These are phyloP conservation scores for Primulina eburnea DNA, from an alignment of 257 asterid species.

Conservation along the genomic window DNA sequence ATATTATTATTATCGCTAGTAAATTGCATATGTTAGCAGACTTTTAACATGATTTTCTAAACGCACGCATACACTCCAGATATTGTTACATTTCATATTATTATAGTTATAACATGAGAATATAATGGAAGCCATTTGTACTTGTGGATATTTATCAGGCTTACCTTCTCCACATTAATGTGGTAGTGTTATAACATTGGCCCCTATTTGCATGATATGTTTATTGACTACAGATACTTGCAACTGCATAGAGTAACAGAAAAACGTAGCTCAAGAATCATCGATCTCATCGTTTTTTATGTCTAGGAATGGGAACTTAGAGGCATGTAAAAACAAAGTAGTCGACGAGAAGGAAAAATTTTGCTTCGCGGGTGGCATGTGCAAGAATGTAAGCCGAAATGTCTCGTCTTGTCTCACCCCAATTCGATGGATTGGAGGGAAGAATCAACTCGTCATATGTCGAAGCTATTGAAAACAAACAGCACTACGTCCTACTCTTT, in stretches of 20 bases:
- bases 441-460: not conserved
- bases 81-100: no score
- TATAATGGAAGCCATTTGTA: no score
- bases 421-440: not conserved
- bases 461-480: slow-evolving; percentile 2
- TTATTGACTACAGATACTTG: not conserved
- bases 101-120: no score
- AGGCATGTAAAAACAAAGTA: no score
- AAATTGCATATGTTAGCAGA: no score
- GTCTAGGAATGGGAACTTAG: not conserved
- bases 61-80: no score
- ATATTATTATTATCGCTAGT: no score
- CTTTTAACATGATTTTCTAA: no score
- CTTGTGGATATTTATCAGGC: no score
- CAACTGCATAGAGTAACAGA: not conserved
- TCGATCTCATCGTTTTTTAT: not conserved
- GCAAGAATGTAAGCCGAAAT: not conserved
- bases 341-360: not conserved
- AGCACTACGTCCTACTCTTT: slow-evolving; percentile 45
- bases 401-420: not conserved
- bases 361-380: not conserved
- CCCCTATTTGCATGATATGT: no score
- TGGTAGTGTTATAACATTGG: no score
- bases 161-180: no score
- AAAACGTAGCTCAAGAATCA: not conserved